Evolutionary conservation across 768 basidiomycete species (phyloP), one percentile per base, ranked within the genome.

Genomic region (Leccinum barrowsii): DNA sequence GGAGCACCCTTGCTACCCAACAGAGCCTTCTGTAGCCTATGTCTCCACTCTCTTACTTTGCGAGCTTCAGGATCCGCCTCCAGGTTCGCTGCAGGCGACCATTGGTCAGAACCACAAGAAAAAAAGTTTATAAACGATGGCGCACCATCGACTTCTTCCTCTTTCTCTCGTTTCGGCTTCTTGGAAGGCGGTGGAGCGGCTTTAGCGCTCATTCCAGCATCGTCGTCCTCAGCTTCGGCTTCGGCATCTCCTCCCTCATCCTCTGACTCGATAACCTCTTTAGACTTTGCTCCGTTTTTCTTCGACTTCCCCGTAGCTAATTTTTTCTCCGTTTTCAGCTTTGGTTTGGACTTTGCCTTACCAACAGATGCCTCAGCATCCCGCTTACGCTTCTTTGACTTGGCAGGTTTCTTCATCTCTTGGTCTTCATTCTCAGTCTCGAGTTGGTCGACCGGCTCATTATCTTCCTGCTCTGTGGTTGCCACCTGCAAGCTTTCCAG

Each of bases 41-140:
- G 93, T 63, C 95, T 80, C 94, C 94, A 96, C 58, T 91, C 89
- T 68, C 90, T 86, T 65, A 95, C 92, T 71, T 87, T 86, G 55
- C 76, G 66, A 22, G 85, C 88, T 60, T 89, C 87, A 2, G 80
- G 80, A 70, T 89, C 85, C 51, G 71, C 75, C 44, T 76, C 73
- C 55, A 85, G 61, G 53, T 77, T 77, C 57, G 77, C 79, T 79
- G 52, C 22, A 50, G 50, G 15, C 5, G 32, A 53, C 35, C 1
- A 11, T 32, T 49, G 42, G 58, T 65, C 51, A 67, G 56, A 5
- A 17, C 55, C 6, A 13, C 7, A 19, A 54, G 19, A 35, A 52
- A 26, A 55, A 40, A 34, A 26, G 19, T 4, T 15, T 55, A 57
- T 55, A 56, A 54, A 54, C 54, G 21, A 44, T 37, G 54, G 61